Evolutionary conservation across 306 rosid species (phyloP), one percentile per base, ranked within the genome.

Genomic region (Prunus salicina): DNA sequence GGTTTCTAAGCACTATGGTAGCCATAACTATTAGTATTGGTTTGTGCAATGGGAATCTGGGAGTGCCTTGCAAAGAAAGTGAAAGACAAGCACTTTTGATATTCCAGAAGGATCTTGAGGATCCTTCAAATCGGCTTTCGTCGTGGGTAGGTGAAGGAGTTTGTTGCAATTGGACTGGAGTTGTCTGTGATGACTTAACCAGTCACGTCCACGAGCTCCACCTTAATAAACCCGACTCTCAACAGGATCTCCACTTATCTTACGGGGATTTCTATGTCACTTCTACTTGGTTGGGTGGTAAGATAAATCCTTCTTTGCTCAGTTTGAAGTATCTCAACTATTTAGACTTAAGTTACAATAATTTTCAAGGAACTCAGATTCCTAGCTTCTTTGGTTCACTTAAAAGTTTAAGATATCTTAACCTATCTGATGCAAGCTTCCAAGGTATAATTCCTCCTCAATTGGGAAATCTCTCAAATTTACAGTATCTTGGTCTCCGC

Each of bases 311-410:
- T 32, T 76, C 75, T 6, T 1, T 81, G 18, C 14, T 65, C 3
- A 18, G 72, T 2, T 57, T 76, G 28, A 73, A 77, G 27, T 25
- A 82, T 58, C 15, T 82, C 18, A 72, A 22, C 4, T 53, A 18
- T 5, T 18, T 81, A 8, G 81, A 81, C 55, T 58, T 82, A 2
- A 72, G 79, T 20, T 0, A 6, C 12, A 82, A 81, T 20, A 27
- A 34, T 71, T 81, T 81, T 24, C 4, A 8, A 18, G 65, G 64
- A 1, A 34, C 0, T 11, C 67, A n/a, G 4, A 77, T 77, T 51
- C 85, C 85, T 11, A 28, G 49, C 6, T 82, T 82, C 74, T 16
- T 72, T 1, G 75, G 78, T 3, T 76, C 69, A 10, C 55, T 76
- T 1, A 53, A 19, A 13, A 64, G 60, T 20, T 67, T 77, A 32